Base-by-base conservation (phyloP, 2,329 filamentous ascomycete genomes). In the Fusarium multiceps region DNA sequence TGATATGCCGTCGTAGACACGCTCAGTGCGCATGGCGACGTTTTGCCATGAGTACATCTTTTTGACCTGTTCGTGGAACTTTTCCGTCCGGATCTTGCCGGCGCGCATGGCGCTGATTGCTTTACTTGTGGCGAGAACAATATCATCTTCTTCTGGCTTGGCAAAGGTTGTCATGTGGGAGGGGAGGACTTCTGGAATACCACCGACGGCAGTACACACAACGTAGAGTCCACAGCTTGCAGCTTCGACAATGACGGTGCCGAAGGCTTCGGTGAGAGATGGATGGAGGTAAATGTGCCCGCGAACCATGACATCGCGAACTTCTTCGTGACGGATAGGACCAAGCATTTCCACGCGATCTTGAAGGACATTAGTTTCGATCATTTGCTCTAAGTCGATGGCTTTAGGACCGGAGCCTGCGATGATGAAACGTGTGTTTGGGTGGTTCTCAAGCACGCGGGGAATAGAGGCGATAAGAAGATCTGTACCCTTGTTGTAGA, bases 11-110 rank as follows among this genome's bases (percentile, higher is more conserved):
- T 97, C 90, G 80, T 99, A 99, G 1, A 99, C 96, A 30, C 95
- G 88, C 81, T 99, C 96, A 0, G 96, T 98, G 58, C 96, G 92
- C 74, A 92, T 88, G 16, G 96, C 96, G 28, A 99, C 95, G 78
- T 99, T 95, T 28, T 93, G 93, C 96, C 96, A 99, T 3, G 93
- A 97, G 82, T 99, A 99, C 96, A 98, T 98, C 83, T 92, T 93
- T 80, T 95, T 94, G 68, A 99, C 96, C 80, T 98, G 93, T 72
- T 97, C 95, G 78, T 99, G 96, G 77, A 99, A 99, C 43, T 91
- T 89, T 78, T 98, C 95, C 1, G 96, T 97, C 68, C 93, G 90
- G 28, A 99, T 92, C 74, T 91, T 93, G 72, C 94, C 95, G 8
- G 91, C 92, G 46, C 95, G 90, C 59, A 99, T 86, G 30, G 93